phyloP scores from a whole-genome alignment of 441 rosid genomes.

The Populus hybrid region DNA sequence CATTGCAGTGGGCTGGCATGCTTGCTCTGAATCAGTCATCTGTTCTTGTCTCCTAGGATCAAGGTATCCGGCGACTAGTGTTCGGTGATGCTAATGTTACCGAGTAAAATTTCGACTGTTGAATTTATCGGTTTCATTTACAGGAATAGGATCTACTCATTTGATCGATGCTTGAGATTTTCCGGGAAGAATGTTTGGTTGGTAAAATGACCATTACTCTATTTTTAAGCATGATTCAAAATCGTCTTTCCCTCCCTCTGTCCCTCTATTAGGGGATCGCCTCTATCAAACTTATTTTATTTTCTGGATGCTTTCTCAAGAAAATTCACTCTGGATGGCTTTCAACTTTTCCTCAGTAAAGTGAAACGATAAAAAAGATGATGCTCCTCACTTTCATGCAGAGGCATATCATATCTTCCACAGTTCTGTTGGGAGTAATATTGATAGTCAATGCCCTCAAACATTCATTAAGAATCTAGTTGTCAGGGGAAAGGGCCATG shows the following conservation, averaged over 20 bases:
- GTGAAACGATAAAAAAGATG: neutral
- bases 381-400: neutral
- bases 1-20: neutral
- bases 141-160: neutral
- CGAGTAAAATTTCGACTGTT: too few relatives aligned
- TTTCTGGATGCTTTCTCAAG: neutral
- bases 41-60: neutral
- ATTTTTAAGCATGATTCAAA: neutral
- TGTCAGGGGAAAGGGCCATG: neutral
- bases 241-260: neutral
- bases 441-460: neutral
- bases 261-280: neutral
- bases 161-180: neutral
- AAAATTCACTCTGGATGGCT: neutral
- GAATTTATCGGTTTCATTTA: neutral
- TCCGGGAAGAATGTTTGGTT: neutral
- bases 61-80: neutral
- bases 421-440: constrained; percentile 8
- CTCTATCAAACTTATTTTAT: neutral
- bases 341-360: neutral
- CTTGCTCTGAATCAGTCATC: neutral
- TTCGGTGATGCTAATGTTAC: neutral
- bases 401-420: neutral
- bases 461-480: neutral
- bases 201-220: neutral